phyloP scores from a whole-genome alignment of 2,329 filamentous ascomycete genomes.

The Dactylellina cionopaga region DNA sequence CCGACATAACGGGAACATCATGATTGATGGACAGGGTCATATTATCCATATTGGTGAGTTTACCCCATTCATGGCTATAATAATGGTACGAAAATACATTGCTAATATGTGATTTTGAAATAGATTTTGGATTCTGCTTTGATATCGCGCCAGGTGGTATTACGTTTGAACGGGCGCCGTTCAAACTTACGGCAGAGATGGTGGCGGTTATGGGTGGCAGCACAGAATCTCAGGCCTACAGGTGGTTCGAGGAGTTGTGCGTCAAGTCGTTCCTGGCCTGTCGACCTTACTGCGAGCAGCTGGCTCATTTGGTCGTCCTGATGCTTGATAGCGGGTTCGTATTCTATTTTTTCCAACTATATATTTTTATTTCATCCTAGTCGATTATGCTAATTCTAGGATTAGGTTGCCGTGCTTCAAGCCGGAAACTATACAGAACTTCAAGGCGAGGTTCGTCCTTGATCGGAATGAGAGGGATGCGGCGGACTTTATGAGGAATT shows the following conservation, averaged over 20 bases:
- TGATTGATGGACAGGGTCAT: constrained; percentile 96
- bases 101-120: constrained; percentile 1
- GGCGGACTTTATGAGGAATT: constrained; percentile 88
- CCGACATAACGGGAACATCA: constrained; percentile 98
- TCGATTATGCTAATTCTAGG: constrained; percentile 2
- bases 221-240: constrained; percentile 85
- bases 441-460: constrained; percentile 89
- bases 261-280: constrained; percentile 93
- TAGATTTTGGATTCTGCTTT: constrained; percentile 98
- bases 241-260: constrained; percentile 95
- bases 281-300: constrained; percentile 85
- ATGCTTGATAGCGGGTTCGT: constrained; percentile 87
- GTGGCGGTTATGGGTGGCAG: constrained; percentile 97
- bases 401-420: constrained; percentile 87
- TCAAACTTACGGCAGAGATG: constrained; percentile 98
- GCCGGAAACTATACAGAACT: constrained; percentile 90
- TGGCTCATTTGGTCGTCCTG: constrained; percentile 86
- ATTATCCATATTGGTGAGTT: constrained; percentile 81
- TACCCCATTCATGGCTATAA: neutral
- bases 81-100: neutral
- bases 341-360: neutral
- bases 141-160: constrained; percentile 97
- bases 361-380: too few relatives aligned
- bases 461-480: constrained; percentile 93
- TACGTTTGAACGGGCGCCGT: constrained; percentile 95